Base-by-base conservation (phyloP, 2,329 filamentous ascomycete genomes). In the Diaporthe amygdali region DNA sequence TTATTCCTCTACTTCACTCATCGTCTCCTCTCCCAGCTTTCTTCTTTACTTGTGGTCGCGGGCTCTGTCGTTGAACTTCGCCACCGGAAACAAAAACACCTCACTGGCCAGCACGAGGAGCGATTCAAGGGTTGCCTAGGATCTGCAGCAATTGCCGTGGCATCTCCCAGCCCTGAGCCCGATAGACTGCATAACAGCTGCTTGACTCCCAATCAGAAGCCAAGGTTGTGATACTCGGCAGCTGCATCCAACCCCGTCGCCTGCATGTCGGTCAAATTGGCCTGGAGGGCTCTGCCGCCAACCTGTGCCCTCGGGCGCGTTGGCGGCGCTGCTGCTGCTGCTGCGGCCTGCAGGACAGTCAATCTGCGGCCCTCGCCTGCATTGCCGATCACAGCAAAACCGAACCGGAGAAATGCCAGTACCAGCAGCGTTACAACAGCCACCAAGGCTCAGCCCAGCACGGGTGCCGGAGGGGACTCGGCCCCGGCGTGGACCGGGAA, bases 401-500 rank as follows among this genome's bases (percentile, higher is more conserved):
- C 47, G 25, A 34, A 8, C 54, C 63, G 49, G 30, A 68, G 68
- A 51, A 20, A 54, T 25, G 63, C 68, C 54, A 71, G 71, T 63
- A 71, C 71, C 27, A 39, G 20, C 9, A 46, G 25, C 37, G 25
- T 54, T 20, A 22, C n/a, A 39, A 37, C 32, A 25, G 27, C 54
- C 41, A 7, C 39, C 15, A 56, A 69, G 27, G 46, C 39, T 41
- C 17, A 52, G 51, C 49, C 64, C 37, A 25, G 46, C 37, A 27
- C 69, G n/a, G 47, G 61, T 37, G 41, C 66, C 59, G 30, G 59
- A 47, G 69, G 32, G 25, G 51, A 55, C 15, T 75, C 68, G 20
- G 75, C 74, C 15, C 75, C 76, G 49, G 73, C 76, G 75, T 79
- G 79, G 79, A 77, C 77, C 9, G 74, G 81, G 5, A 75, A 77